These are phyloP conservation scores for Fraxinus quadrangulata DNA, from an alignment of 257 asterid species.

Conservation along the genomic window DNA sequence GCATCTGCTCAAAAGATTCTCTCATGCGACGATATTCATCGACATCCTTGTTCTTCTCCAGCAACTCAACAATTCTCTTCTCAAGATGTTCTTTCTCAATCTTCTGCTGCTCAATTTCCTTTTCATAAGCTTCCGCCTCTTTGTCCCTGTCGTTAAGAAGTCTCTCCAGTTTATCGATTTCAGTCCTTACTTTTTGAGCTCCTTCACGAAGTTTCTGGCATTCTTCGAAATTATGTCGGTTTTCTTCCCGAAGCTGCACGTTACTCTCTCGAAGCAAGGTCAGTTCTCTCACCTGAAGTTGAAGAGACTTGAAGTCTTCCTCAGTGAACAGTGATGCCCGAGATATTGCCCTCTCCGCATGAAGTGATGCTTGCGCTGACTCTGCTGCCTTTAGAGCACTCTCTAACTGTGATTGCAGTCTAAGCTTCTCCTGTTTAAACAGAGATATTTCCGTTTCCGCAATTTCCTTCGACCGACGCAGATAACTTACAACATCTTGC, in stretches of 20 bases:
- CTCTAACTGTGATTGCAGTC: constrained; percentile 90
- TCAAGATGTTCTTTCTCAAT: constrained; percentile 57
- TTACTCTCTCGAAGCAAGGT: constrained; percentile 94
- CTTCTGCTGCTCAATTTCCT: constrained; percentile 51
- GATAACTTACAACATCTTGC: constrained; percentile 79
- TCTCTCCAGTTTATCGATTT: constrained; percentile 59
- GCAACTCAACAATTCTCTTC: constrained; percentile 68
- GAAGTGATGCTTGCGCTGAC: constrained; percentile 69
- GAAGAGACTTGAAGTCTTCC: constrained; percentile 77
- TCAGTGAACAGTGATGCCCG: constrained; percentile 61
- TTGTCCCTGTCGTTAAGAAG: constrained; percentile 51
- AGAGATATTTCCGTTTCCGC: constrained; percentile 88
- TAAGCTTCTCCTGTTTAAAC: constrained; percentile 79
- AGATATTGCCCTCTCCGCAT: constrained; percentile 60
- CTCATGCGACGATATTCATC: constrained; percentile 68
- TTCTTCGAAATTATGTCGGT: constrained; percentile 77
- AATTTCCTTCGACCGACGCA: constrained; percentile 87
- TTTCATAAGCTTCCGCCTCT: constrained; percentile 62
- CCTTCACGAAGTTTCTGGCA: constrained; percentile 90
- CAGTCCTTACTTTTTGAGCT: constrained; percentile 50
- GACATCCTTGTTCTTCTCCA: constrained; percentile 62
- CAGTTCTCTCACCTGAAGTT: constrained; percentile 84
- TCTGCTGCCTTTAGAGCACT: constrained; percentile 73
- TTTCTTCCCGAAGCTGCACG: constrained; percentile 91
- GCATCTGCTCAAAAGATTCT: constrained; percentile 66